These are phyloP conservation scores for Phlebiopsis flavidoalba DNA, from an alignment of 768 basidiomycete genomes.

Conservation along the genomic window DNA sequence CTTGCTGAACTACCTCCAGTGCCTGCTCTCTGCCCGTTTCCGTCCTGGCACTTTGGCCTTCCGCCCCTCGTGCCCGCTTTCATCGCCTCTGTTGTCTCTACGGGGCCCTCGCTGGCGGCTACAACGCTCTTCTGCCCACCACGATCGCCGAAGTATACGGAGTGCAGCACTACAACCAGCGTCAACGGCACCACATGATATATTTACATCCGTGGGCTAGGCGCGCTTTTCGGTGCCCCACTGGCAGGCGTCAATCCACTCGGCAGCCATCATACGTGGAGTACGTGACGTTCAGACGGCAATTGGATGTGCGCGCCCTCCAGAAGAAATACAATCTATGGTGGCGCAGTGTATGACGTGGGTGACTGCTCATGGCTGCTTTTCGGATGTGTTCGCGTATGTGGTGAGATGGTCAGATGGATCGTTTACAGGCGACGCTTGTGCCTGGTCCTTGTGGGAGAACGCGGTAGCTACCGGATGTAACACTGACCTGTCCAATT, in stretches of 20 bases:
- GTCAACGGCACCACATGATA: constrained; percentile 37
- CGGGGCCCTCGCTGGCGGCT: constrained; percentile 39
- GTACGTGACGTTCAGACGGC: constrained; percentile 2
- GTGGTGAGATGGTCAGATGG: constrained; percentile 38
- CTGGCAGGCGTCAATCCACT: constrained; percentile 36
- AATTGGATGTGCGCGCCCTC: constrained; percentile 10
- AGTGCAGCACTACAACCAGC: constrained; percentile 35
- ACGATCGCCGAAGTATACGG: constrained; percentile 41
- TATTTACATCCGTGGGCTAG: constrained; percentile 39
- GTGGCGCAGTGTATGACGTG: constrained; percentile 35
- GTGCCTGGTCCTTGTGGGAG: no score
- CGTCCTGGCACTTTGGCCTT: constrained; percentile 38
- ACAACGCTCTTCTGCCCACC: constrained; percentile 40
- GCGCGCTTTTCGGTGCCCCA: constrained; percentile 36
- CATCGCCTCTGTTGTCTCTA: constrained; percentile 36
- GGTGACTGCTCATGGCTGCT: constrained; percentile 29
- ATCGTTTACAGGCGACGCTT: constrained; percentile 29
- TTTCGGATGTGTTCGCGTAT: constrained; percentile 23
- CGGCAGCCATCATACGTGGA: constrained; percentile 26
- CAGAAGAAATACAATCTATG: constrained; percentile 31
- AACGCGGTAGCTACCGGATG: no score
- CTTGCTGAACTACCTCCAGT: constrained; percentile 20
- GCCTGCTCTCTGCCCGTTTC: constrained; percentile 34
- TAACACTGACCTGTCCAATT: no score
- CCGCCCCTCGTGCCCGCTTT: constrained; percentile 33